Conservation (phyloP, 2,329 filamentous ascomycete genomes). For the Lecanosticta acicola region DNA sequence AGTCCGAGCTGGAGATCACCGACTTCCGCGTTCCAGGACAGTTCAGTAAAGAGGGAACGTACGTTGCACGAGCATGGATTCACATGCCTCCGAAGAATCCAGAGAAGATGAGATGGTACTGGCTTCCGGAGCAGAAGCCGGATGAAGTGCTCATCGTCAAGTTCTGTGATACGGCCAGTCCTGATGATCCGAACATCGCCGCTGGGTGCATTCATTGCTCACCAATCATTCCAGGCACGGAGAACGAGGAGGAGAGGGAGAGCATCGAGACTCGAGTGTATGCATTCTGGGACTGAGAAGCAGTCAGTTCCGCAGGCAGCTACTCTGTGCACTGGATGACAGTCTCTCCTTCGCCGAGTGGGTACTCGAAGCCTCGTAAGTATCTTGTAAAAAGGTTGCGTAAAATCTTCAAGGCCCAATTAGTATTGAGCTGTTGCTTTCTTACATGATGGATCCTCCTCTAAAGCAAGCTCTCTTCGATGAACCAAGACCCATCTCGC, state of each 20-base stretch:
- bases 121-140: slow-evolving; percentile 16
- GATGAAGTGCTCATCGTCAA: slow-evolving; percentile 19
- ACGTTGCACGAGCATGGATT: slow-evolving; percentile 12
- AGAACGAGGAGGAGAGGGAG: slow-evolving; percentile 11
- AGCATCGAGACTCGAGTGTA: slow-evolving; percentile 16
- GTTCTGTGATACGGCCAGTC: slow-evolving; percentile 14
- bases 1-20: slow-evolving; percentile 12
- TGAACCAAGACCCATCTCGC: slow-evolving; percentile 7
- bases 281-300: slow-evolving; percentile 16
- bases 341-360: slow-evolving; percentile 7
- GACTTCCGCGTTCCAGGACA: slow-evolving; percentile 14
- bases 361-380: slow-evolving; percentile 9
- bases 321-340: slow-evolving; percentile 7
- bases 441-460: slow-evolving; percentile 1
- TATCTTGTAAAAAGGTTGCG: slow-evolving; percentile 5
- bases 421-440: slow-evolving; percentile 4
- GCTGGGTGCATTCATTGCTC: slow-evolving; percentile 14
- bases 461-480: slow-evolving; percentile 5
- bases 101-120: slow-evolving; percentile 16
- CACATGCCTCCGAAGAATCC: slow-evolving; percentile 12
- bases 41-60: slow-evolving; percentile 12
- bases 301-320: background rate
- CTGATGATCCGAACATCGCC: slow-evolving; percentile 8
- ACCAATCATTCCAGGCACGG: slow-evolving; percentile 11
- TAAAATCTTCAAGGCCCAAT: slow-evolving; percentile 10